Percentiles rank a stretch among this genome's conserved stretches.
Conservation (phyloP, 2,329 filamentous ascomycete genomes). For the Pseudogymnoascus verrucosus region DNA sequence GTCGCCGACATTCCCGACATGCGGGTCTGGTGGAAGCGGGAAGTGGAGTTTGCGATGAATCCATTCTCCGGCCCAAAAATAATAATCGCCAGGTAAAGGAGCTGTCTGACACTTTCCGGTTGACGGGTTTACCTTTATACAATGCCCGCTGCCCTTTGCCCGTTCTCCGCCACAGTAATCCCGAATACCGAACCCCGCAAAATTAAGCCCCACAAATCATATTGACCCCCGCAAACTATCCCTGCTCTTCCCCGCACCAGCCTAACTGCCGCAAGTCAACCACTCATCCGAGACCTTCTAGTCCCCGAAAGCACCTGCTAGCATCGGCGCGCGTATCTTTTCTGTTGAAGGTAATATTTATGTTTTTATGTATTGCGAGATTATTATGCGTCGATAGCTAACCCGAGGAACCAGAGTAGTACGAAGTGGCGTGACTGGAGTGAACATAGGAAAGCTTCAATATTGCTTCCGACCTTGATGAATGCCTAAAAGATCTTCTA, state of each 20-base stretch:
- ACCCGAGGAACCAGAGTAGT: not conserved
- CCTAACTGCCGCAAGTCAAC: not conserved
- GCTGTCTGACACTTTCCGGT: not conserved
- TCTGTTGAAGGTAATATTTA: not conserved
- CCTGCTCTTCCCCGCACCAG: not conserved
- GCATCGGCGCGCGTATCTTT: not conserved
- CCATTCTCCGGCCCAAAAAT: not conserved
- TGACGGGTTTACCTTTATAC: conserved; percentile 3
- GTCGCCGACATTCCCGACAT: conserved; percentile 28
- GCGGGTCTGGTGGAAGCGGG: conserved; percentile 17
- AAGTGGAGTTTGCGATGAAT: conserved; percentile 1
- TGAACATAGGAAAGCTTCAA: not conserved
- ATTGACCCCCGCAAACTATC: not conserved
- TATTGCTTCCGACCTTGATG: not conserved
- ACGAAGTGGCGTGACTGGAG: not conserved
- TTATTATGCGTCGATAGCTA: not conserved
- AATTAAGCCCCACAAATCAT: not conserved
- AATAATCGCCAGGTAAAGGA: not conserved
- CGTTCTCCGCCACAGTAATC: not conserved
- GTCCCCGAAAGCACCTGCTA: not conserved
- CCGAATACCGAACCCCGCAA: conserved; percentile 1
- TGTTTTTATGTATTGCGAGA: not conserved
- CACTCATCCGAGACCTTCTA: not conserved
- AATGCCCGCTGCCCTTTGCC: not conserved
- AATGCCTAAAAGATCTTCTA: too few relatives aligned